Base-by-base conservation (phyloP, 495 filamentous ascomycete species). In the Acidiella bohemica region DNA sequence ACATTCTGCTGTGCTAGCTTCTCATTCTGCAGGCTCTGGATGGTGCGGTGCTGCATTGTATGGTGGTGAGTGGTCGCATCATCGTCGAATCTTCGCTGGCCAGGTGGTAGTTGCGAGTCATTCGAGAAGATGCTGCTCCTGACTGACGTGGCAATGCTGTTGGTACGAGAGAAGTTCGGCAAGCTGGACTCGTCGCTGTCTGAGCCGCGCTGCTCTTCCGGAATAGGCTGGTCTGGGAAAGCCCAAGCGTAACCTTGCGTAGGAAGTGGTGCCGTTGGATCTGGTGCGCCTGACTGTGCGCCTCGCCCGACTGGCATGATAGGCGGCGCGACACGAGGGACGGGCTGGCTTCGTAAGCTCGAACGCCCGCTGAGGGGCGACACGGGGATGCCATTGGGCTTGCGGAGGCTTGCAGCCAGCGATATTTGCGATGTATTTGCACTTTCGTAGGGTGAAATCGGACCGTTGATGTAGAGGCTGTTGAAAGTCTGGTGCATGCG, bases 241-340 rank as follows among this genome's bases (percentile, higher is more conserved):
- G 61, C 61, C 61, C 61, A 64, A 11, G 61, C 53, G 41, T 48
- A 60, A 51, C 61, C 61, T 39, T 60, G 57, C 3, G 61, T 64
- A 8, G 61, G 61, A 12, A 52, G 48, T 10, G 59, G 49, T 32
- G 61, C 61, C 32, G 52, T 63, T 5, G 61, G 61, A 55, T 64
- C 59, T 8, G 61, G 61, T 48, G 52, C 52, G 25, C 61, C 61
- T 4, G 56, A 54, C n/a, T n/a, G n/a, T n/a, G n/a, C n/a, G 30
- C 49, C 53, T 11, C 47, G n/a, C 11, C 37, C 37, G 9, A 51
- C 26, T 3, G 59, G 58, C 37, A 50, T 54, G 39, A 64, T 64
- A 2, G 58, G 53, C 13, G 61, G 61, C 8, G 61, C 61, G 18
- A 55, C 40, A 28, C 59, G 55, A 16, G 54, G 49, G 14, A 58